Evolutionary conservation across 331 rosid species (phyloP), one percentile per base, ranked within the genome.

Genomic region (Spiraea crenata): DNA sequence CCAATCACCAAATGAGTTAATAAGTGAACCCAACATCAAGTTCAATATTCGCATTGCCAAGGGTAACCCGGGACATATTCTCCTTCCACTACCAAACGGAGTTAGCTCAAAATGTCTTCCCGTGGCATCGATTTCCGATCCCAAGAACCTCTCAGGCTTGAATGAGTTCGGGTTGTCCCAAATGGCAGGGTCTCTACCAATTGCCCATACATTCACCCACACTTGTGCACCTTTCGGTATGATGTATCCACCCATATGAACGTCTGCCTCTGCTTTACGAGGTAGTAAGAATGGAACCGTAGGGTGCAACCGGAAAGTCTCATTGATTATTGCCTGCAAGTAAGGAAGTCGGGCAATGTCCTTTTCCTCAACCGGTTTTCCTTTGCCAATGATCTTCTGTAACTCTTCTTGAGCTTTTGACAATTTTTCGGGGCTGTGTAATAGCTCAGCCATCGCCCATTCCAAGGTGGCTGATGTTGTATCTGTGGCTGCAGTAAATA

Each of bases 371-470:
- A 67, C 57, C 15, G 7, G 44, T 19, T 41, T 39, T 19, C 45
- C 37, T 5, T 17, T 38, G 19, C 79, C 74, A 11, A 75, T 31
- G 9, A 67, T 39, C 41, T 69, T 34, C 4, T 47, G 9, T 0
- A 75, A 46, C 40, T 75, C 74, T n/a, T 37, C 25, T 14, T 47
- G 59, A 0, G 68, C 73, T 48, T 75, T 75, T 7, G 15, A 49
- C 37, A 67, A 1, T 5, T 17, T 34, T 5, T 48, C 12, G 0
- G 74, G 74, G 38, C 58, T 49, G 47, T 31, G 63, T 14, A 75
- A 66, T 3, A 75, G 74, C n/a, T 75, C 79, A 3, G 79, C 63
- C 79, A 75, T 66, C 4, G 79, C 73, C 79, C 69, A 75, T 61
- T 75, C 74, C 14, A 41, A 2, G 35, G 69, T 75, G 16, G 10